phyloP scores from a whole-genome alignment of 495 filamentous ascomycete species.

The Penicillium pulvis region DNA sequence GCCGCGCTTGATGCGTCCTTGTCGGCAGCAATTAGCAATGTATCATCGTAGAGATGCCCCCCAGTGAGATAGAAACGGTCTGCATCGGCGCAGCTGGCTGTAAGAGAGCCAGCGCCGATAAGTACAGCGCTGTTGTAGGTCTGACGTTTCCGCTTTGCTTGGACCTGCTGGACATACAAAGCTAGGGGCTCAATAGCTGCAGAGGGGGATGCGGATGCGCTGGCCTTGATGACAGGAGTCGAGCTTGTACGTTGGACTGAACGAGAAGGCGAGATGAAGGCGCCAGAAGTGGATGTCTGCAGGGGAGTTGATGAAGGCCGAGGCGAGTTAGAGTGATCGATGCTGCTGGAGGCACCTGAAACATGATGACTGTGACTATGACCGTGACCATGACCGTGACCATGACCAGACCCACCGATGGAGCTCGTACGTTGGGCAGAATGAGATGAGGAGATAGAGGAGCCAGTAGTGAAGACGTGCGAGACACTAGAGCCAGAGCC shows the following conservation, averaged over 20 bases:
- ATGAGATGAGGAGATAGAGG: not conserved
- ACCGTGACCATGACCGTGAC: not conserved
- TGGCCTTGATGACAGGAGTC: not conserved
- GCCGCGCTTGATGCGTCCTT: not conserved
- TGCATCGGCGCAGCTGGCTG: not conserved
- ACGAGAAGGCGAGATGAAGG: not conserved
- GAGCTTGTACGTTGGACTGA: not conserved
- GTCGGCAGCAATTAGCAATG: not conserved
- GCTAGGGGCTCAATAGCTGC: not conserved
- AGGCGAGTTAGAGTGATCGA: not conserved
- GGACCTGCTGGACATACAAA: not conserved
- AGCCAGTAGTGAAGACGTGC: not conserved
- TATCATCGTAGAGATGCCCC: not conserved
- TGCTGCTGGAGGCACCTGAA: not conserved
- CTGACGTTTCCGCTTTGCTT: not conserved
- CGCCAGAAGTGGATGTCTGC: not conserved
- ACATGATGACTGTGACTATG: not conserved
- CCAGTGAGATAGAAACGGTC: not conserved
- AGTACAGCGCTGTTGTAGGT: not conserved
- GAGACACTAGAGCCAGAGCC: not conserved
- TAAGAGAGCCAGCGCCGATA: not conserved
- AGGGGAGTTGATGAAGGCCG: not conserved
- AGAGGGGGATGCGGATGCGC: not conserved
- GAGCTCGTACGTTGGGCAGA: too few species aligned
- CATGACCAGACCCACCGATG: not conserved